These are phyloP conservation scores for Vanderwaltozyma yarrowii DNA, from an alignment of 805 yeast species.

Conservation along the genomic window DNA sequence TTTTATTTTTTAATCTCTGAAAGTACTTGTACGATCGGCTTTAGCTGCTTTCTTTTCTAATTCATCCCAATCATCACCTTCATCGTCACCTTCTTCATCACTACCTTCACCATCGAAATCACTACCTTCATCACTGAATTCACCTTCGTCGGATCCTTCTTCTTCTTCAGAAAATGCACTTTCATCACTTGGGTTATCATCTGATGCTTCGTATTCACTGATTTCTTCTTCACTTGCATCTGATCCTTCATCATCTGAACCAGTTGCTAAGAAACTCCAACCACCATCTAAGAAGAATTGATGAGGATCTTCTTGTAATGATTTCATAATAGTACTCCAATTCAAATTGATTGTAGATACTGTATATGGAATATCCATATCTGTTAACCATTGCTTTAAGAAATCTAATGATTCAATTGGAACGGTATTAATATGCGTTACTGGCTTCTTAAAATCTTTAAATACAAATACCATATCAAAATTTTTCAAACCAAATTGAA, in stretches of 20 bases:
- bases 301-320: conserved; percentile 84
- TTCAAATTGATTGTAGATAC: conserved; percentile 94
- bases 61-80: conserved; percentile 34
- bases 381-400: conserved; percentile 94
- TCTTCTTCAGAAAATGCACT: conserved; percentile 31
- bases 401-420: conserved; percentile 89
- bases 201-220: conserved; percentile 37
- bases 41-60: conserved; percentile 31
- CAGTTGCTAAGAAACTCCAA: conserved; percentile 88
- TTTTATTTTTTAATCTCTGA: conserved; percentile 20
- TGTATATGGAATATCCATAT: conserved; percentile 89
- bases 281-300: conserved; percentile 93
- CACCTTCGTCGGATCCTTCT: conserved; percentile 28
- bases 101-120: conserved; percentile 20
- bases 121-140: conserved; percentile 27
- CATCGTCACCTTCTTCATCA: conserved; percentile 28
- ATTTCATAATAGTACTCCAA: conserved; percentile 94
- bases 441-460: conserved; percentile 82
- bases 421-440: conserved; percentile 86
- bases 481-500: conserved; percentile 92
- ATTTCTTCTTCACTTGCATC: conserved; percentile 61
- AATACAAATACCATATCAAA: conserved; percentile 95
- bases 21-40: conserved; percentile 28
- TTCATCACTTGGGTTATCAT: conserved; percentile 35
- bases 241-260: conserved; percentile 66